A percentile compares a stretch with the other conserved stretches of the same genome.
These are phyloP conservation scores for Tilletia caries DNA, from an alignment of 1,284 basidiomycete genomes.

Conservation along the genomic window DNA sequence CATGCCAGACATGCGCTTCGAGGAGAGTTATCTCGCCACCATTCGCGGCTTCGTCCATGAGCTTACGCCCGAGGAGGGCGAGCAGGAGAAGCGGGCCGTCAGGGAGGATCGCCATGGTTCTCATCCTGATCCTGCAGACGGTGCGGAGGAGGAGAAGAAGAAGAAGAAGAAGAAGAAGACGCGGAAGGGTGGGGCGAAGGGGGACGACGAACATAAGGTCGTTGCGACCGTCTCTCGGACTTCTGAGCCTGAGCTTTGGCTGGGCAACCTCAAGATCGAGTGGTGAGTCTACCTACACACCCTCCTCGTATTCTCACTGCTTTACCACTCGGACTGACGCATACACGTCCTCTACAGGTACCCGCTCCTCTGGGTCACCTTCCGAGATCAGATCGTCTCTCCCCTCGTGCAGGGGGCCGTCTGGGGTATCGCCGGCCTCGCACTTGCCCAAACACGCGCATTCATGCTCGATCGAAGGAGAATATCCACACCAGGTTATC, in stretches of 20 bases:
- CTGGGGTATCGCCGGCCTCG: conserved; percentile 37
- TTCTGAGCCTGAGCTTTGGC: conserved; percentile 33
- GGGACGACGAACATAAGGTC: conserved; percentile 14
- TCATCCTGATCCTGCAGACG: conserved; percentile 20
- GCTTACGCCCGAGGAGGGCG: conserved; percentile 16
- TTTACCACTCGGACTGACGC: neutral
- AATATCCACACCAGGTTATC: neutral
- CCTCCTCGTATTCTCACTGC: too few relatives aligned
- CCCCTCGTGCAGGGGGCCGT: conserved; percentile 41
- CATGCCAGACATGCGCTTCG: conserved; percentile 43
- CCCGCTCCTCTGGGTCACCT: conserved; percentile 40
- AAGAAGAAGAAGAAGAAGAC: neutral
- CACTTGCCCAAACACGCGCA: conserved; percentile 20
- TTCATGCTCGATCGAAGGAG: neutral
- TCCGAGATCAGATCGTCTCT: conserved; percentile 43
- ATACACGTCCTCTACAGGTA: too few relatives aligned
- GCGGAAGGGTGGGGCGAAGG: too few relatives aligned
- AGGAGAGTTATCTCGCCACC: conserved; percentile 43
- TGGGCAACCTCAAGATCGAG: conserved; percentile 39
- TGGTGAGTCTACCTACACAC: conserved; percentile 33
- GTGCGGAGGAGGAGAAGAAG: conserved; percentile 13
- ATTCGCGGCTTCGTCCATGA: conserved; percentile 39
- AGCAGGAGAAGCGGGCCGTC: conserved; percentile 11
- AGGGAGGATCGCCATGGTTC: neutral
- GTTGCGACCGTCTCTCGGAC: conserved; percentile 3